Base-by-base conservation (phyloP, 2,329 filamentous ascomycete species). In the Coniosporium tulheliwenetii region DNA sequence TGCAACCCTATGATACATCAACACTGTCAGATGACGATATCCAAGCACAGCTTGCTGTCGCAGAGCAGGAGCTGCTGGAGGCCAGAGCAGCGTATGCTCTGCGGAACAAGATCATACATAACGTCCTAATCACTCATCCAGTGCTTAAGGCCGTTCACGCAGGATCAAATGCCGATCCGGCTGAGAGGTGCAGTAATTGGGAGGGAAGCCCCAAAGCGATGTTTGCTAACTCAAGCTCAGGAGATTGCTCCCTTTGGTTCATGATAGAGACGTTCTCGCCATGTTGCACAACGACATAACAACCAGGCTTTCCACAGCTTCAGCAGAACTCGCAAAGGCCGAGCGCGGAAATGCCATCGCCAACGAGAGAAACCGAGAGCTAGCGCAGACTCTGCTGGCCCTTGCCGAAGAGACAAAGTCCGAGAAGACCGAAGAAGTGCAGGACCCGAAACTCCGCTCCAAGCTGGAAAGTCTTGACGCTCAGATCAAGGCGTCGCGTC, bases 141-240 rank as follows among this genome's bases (percentile, higher is more conserved):
- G 77, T 83, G 34, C 64, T 93, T 43, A 84, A 82, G 52, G 80
- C 85, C 5, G 76, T 89, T 33, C 83, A 93, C 56, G 65, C 73
- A 44, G 77, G 77, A 36, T 73, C 71, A 10, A 69, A 74, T 44
- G 71, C 75, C 13, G 73, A 75, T 2, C 72, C 74, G 36, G 66
- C 78, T 40, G 83, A 91, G 60, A 73, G 76, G 83, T 84, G 67
- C 41, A 57, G 47, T 40, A 39, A 46, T 39, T 31, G 10, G 34
- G 30, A 41, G 15, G 13, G 32, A 36, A 15, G 19, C 30, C 42
- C 41, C 47, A 37, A 50, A 13, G 45, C 10, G n/a, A 41, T 35
- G 16, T 34, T 48, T 39, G 45, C 15, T 52, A 41, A 34, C 19
- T 12, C 14, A 44, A 12, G 43, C 50, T 45, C 51, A 85, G 80